These are phyloP conservation scores for Aspergillus sparsus DNA, from an alignment of 495 filamentous ascomycete genomes.

Conservation along the genomic window DNA sequence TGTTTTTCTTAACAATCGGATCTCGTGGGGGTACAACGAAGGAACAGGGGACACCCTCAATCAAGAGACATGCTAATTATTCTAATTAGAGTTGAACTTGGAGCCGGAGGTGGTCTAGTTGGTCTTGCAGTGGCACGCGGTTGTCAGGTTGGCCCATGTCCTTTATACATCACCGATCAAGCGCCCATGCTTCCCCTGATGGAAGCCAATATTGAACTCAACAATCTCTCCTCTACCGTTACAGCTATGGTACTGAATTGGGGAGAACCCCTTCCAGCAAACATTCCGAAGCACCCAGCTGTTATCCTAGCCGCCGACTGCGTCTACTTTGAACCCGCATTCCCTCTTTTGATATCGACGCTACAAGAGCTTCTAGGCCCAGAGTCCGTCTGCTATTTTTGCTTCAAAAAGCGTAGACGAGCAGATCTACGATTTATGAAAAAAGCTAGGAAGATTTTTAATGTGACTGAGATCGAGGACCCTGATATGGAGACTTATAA, in stretches of 20 bases:
- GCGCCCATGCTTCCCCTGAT: conserved; percentile 79
- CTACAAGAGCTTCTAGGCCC: conserved; percentile 62
- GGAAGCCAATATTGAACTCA: conserved; percentile 78
- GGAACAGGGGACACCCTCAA: background rate
- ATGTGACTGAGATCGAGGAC: conserved; percentile 64
- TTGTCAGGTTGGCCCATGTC: conserved; percentile 34
- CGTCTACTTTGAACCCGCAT: conserved; percentile 95
- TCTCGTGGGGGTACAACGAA: background rate
- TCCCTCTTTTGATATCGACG: conserved; percentile 82
- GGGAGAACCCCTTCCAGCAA: conserved; percentile 49
- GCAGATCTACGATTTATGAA: conserved; percentile 75
- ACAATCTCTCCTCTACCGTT: conserved; percentile 63
- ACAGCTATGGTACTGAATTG: conserved; percentile 71
- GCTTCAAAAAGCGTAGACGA: conserved; percentile 84
- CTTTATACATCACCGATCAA: conserved; percentile 82
- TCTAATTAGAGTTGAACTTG: conserved; percentile 75
- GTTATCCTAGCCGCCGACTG: conserved; percentile 92
- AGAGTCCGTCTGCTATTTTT: conserved; percentile 80
- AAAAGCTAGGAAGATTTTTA: conserved; percentile 63
- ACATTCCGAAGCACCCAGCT: conserved; percentile 56
- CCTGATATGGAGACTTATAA: conserved; percentile 57
- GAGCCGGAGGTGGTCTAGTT: conserved; percentile 88
- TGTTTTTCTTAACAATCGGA: background rate
- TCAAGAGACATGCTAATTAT: too few relatives aligned
- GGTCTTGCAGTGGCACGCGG: conserved; percentile 52